Base-by-base conservation (phyloP, 495 filamentous ascomycete species). In the Trichoderma erinaceum region DNA sequence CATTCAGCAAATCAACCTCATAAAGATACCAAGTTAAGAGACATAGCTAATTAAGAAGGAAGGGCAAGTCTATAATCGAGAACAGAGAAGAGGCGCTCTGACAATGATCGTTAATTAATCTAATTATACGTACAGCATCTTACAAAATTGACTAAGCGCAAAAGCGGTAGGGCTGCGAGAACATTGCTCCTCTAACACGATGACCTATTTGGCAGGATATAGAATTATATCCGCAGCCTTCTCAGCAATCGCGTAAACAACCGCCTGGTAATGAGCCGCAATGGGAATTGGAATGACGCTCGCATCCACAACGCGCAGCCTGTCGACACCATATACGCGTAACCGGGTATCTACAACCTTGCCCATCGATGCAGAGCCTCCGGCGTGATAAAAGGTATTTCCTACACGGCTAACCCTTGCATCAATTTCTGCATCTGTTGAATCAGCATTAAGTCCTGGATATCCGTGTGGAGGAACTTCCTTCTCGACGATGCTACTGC, bases 271-370 rank as follows among this genome's bases (percentile, higher is more conserved):
- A 64, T 79, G 85, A 8, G 75, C 76, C 0, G 84, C 82, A 0
- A 81, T 81, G 43, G 80, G 80, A 68, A 73, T 75, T 1, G 82
- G 81, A 66, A 80, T 83, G 6, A 79, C 76, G 6, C 41, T 48
- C 5, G 86, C 87, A 75, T 89, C 88, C 0, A 89, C 87, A 23
- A 89, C 86, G 64, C 88, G 77, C 71, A 89, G 69, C 8, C 85
- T 79, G n/a, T 80, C 73, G 0, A 85, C 80, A 0, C 84, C 84
- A 25, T 84, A 78, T 3, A 90, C 87, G 0, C 83, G 73, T 70
- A 89, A 87, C 69, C 82, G 78, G 1, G 77, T 75, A 71, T 89
- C 87, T 63, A 90, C 66, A 23, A 88, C 86, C 4, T 63, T 23
- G 56, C 56, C 56, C 56, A 63, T 63, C 11, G 56, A 18, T 13